Conservation (phyloP, 345 rosid species). For the Melaleuca alternifolia region DNA sequence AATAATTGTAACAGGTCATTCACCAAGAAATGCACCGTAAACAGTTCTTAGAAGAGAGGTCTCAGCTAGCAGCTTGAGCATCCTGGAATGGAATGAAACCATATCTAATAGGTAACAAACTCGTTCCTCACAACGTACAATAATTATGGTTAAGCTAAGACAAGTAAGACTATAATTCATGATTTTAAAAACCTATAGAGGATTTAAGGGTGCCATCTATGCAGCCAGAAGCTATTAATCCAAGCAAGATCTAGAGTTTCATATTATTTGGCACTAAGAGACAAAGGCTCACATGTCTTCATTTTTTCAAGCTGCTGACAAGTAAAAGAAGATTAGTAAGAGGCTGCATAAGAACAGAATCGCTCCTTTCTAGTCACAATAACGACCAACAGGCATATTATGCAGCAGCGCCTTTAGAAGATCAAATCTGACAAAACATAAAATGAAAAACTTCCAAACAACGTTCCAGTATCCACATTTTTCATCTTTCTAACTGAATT, state of each 20-base stretch:
- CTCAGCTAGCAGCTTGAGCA: too few species aligned
- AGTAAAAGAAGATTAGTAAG: fast-evolving
- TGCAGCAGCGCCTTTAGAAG: not conserved
- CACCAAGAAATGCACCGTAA: not conserved
- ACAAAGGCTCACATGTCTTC: not conserved
- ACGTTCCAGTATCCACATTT: not conserved
- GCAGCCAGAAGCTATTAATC: not conserved
- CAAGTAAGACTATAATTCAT: not conserved
- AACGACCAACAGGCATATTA: not conserved
- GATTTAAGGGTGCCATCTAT: not conserved
- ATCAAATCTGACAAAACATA: not conserved
- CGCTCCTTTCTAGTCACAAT: not conserved
- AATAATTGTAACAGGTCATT: not conserved
- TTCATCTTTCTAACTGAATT: not conserved
- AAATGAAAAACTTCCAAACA: not conserved
- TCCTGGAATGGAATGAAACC: too few species aligned
- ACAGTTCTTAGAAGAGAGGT: too few species aligned
- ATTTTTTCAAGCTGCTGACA: not conserved
- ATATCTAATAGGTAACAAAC: too few species aligned
- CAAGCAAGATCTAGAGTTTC: not conserved
- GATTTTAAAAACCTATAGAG: not conserved
- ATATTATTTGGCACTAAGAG: not conserved
- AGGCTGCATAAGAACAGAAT: not conserved
- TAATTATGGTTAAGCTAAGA: not conserved
- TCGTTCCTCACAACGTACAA: not conserved